These are phyloP conservation scores for Chenopodium formosanum DNA, from an alignment of 148 eudicot genomes.

Conservation along the genomic window DNA sequence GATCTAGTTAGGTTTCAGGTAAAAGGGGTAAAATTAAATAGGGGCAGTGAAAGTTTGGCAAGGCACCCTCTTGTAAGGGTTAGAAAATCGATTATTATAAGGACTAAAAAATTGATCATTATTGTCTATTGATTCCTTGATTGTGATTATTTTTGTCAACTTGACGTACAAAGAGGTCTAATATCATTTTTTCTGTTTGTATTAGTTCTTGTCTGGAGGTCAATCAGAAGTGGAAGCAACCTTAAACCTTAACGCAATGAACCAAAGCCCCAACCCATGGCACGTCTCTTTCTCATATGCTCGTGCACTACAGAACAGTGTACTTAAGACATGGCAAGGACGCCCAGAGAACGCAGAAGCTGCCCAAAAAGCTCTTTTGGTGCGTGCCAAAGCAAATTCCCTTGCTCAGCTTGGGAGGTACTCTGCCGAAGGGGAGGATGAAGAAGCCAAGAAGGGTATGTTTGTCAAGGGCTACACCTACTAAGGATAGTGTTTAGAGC, in stretches of 20 bases:
- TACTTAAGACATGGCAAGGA: conserved; percentile 94
- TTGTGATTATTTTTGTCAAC: background rate
- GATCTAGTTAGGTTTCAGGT: background rate
- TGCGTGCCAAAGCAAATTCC: conserved; percentile 92
- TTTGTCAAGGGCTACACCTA: conserved; percentile 93
- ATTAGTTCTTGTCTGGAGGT: conserved; percentile 92
- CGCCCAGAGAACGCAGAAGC: conserved; percentile 78
- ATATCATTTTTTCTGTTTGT: background rate
- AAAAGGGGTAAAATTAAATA: background rate
- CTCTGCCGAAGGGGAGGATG: conserved; percentile 76
- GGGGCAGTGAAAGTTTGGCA: background rate
- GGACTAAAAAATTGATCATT: background rate
- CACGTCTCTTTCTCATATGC: conserved; percentile 97
- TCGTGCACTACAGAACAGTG: conserved; percentile 88
- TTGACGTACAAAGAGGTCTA: background rate
- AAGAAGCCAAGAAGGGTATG: conserved; percentile 92
- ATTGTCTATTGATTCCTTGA: background rate
- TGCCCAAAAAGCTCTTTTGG: conserved; percentile 70
- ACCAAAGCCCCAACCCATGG: conserved; percentile 98
- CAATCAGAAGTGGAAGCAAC: conserved; percentile 94
- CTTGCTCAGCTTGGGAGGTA: conserved; percentile 88
- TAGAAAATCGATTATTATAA: too few species aligned
- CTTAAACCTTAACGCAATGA: conserved; percentile 87
- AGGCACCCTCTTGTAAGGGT: background rate
- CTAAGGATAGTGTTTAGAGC: conserved; percentile 29